Evolutionary conservation across 257 asterid genomes (phyloP), one percentile per base, ranked within the genome.

Genomic region (Scutellaria galericulata): DNA sequence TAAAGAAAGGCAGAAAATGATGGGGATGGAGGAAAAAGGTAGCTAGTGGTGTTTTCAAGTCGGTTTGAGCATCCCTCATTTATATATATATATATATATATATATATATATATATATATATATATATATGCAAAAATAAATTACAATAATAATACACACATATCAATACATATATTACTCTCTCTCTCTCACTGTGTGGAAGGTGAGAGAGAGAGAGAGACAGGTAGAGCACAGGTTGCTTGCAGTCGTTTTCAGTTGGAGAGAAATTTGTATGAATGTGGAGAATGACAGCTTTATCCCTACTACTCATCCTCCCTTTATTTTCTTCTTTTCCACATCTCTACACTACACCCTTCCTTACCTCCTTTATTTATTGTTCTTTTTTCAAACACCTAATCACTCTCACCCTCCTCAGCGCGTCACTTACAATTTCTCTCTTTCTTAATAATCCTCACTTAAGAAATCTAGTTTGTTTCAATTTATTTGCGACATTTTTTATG

Each of bases 151-250:
- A 31, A 31, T 3, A 27, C 20, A 22, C 13, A 7, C 13, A 15
- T 52, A 4, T 40, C 51, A 4, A 24, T 31, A 5, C 13, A 2
- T 9, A 0, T 24, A 24, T 24, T 24, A 24, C 27, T 24, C 27
- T 24, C 27, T 24, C 27, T 24, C 27, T 24, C 0, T 24, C 27
- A 0, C 27, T 1, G 27, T 2, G 52, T 46, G 68, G 5, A 51
- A 11, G 56, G 20, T 0, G 27, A 18, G 77, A 74, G 27, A 57
- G 71, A 72, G 62, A 75, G 76, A 82, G 74, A 79, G 58, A 83
- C 83, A 76, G 87, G 83, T 79, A 81, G 88, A 82, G 87, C 92
- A 84, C 86, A 87, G 87, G 89, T 87, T 81, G 89, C 86, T 85
- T 83, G 87, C 87, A 78, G 87, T 87, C 90, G 83, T 85, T 87